Base-by-base conservation (phyloP, 176 grass and related monocot genomes). In the Chrysopogon serrulatus region DNA sequence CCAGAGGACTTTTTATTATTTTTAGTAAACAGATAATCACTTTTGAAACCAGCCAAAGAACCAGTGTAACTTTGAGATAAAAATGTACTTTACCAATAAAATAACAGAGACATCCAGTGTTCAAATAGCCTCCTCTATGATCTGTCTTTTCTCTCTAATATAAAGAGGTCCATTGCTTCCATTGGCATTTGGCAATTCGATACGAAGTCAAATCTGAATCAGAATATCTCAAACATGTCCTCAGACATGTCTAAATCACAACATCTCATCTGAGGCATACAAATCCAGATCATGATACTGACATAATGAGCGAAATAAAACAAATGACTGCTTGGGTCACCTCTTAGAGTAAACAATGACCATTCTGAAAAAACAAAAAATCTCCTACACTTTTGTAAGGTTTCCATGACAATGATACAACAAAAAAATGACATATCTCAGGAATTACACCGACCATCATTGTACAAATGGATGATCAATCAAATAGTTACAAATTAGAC, bases 401-500 rank as follows among this genome's bases (percentile, higher is more conserved):
- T 23, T 83, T 10, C 30, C 62, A 61, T 54, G 45, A 59, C 54
- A 26, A 77, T 78, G 56, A 31, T 90, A 90, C 88, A 86, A 78
- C 83, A 79, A 72, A 80, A 68, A 78, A 11, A 78, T 4, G 5
- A 17, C 71, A 64, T 14, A 53, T 30, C 5, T 67, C 59, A 41
- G 35, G 23, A 37, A 53, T 39, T 47, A 86, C 30, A 68, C 42
- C 3, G 37, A 49, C 17, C 47, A 27, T 36, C 69, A 78, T 44
- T 57, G 33, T 64, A 82, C 54, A 82, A 56, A 85, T 19, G 41
- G 76, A 90, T 86, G 54, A 77, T 65, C 74, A 77, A 72, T 78
- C 54, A 37, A 90, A 82, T 51, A 54, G 44, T 39, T 82, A 90
- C 65, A 81, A 33, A 12, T 82, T 65, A 78, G 64, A 42, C 56